Conservation (phyloP, 2,329 filamentous ascomycete species). For the Mycocentrospora acerina region DNA sequence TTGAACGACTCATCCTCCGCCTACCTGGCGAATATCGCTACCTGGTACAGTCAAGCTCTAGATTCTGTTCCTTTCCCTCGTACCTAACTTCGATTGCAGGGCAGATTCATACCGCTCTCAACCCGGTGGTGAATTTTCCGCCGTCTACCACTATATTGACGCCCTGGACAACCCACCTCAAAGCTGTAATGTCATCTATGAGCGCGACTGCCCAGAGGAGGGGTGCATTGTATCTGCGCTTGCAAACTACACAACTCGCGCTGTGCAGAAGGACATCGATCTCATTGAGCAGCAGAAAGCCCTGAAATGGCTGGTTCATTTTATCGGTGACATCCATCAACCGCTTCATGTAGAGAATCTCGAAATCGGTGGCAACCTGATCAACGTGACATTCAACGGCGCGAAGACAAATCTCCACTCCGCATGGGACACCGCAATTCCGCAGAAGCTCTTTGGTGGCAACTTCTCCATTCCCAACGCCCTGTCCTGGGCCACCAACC, state of each 20-base stretch:
- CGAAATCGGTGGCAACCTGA: conserved; percentile 47
- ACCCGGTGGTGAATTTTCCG: conserved; percentile 50
- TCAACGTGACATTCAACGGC: conserved; percentile 48
- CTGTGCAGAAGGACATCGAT: conserved; percentile 32
- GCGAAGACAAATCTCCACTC: conserved; percentile 46
- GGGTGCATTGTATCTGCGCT: conserved; percentile 58
- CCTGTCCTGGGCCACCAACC: conserved; percentile 39
- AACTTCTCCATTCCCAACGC: conserved; percentile 44
- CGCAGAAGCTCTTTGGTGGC: conserved; percentile 43
- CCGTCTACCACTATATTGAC: conserved; percentile 55
- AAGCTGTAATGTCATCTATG: conserved; percentile 51
- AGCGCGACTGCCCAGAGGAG: conserved; percentile 53
- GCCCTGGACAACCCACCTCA: conserved; percentile 51
- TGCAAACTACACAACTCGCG: conserved; percentile 50
- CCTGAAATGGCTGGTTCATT: conserved; percentile 54
- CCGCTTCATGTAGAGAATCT: conserved; percentile 62
- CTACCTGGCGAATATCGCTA: conserved; percentile 55
- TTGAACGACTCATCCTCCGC: conserved; percentile 47
- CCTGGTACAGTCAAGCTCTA: conserved; percentile 42
- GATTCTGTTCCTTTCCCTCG: background rate
- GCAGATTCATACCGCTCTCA: conserved; percentile 55
- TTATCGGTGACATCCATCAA: conserved; percentile 73
- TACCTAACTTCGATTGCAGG: background rate
- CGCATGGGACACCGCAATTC: conserved; percentile 49
- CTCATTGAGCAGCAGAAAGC: conserved; percentile 45